phyloP scores from a whole-genome alignment of 257 asterid species.

The Solanum chiquidenum region DNA sequence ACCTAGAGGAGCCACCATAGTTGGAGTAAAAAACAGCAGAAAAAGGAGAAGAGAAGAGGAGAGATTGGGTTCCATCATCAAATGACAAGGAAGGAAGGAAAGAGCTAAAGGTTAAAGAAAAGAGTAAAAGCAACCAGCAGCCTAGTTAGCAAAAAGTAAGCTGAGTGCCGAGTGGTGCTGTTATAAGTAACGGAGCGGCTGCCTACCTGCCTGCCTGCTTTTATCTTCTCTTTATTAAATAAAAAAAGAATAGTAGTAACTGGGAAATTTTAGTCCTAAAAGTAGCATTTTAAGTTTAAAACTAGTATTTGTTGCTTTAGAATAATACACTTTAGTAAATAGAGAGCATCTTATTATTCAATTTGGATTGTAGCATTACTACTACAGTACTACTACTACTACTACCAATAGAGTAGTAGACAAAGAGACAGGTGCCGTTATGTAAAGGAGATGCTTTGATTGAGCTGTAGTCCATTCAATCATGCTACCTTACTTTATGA shows the following conservation, averaged over 20 bases:
- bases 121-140: not conserved
- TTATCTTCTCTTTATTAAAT: not conserved
- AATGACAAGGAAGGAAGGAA: not conserved
- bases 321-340: not conserved
- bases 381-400: too few species aligned
- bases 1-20: slow-evolving; percentile 31
- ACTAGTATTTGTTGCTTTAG: not conserved
- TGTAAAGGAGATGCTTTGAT: not conserved
- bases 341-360: not conserved
- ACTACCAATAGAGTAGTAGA: not conserved
- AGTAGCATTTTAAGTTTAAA: not conserved
- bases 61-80: not conserved
- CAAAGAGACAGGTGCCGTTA: not conserved
- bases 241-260: not conserved
- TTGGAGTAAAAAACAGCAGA: slow-evolving; percentile 4
- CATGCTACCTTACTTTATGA: not conserved
- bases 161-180: not conserved
- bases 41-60: not conserved
- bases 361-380: not conserved
- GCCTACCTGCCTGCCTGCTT: not conserved
- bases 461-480: not conserved
- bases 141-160: not conserved
- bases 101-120: not conserved
- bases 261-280: not conserved
- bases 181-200: not conserved